Percentiles rank a stretch among this genome's conserved stretches.
Conservation (phyloP, 352 stramenopile species). For the Plasmopara halstedii region DNA sequence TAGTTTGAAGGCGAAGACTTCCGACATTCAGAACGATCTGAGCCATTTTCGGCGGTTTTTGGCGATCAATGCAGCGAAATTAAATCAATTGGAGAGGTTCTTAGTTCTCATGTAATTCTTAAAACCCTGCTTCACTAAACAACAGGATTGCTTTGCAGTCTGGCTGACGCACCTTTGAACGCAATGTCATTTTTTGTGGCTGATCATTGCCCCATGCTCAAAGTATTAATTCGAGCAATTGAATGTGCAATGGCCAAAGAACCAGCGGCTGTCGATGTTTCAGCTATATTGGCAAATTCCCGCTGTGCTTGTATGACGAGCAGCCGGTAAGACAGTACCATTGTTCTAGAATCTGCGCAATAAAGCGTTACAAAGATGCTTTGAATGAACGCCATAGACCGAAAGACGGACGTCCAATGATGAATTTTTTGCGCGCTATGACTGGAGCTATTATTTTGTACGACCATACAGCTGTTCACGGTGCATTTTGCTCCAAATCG, state of each 20-base stretch:
- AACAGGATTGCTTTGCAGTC: slow-evolving; percentile 6
- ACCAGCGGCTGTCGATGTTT: slow-evolving; percentile 22
- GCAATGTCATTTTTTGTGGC: slow-evolving; percentile 58
- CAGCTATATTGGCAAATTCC: slow-evolving; percentile 41
- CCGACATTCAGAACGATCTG: slow-evolving; percentile 56
- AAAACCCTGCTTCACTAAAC: background rate
- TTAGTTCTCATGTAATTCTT: background rate
- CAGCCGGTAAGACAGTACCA: slow-evolving; percentile 3
- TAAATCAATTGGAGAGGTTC: slow-evolving; percentile 48
- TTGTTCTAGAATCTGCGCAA: background rate
- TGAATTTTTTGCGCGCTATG: slow-evolving; percentile 47
- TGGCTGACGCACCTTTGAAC: slow-evolving; percentile 36
- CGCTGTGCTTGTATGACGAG: slow-evolving; percentile 28
- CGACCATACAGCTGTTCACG: slow-evolving; percentile 39
- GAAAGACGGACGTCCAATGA: slow-evolving; percentile 32
- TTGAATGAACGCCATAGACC: slow-evolving; percentile 5
- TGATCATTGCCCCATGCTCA: slow-evolving; percentile 52
- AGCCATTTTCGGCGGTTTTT: slow-evolving; percentile 49
- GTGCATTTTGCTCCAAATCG: slow-evolving; percentile 44
- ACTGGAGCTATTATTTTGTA: slow-evolving; percentile 50
- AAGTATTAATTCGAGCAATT: slow-evolving; percentile 36
- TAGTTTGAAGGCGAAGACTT: slow-evolving; percentile 39
- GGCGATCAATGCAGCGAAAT: slow-evolving; percentile 21
- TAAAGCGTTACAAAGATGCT: background rate
- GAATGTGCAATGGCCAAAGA: slow-evolving; percentile 32